Percentiles rank a stretch among this genome's conserved stretches.
Conservation (phyloP, 2,329 filamentous ascomycete species). For the Xylariaceae sp. region DNA sequence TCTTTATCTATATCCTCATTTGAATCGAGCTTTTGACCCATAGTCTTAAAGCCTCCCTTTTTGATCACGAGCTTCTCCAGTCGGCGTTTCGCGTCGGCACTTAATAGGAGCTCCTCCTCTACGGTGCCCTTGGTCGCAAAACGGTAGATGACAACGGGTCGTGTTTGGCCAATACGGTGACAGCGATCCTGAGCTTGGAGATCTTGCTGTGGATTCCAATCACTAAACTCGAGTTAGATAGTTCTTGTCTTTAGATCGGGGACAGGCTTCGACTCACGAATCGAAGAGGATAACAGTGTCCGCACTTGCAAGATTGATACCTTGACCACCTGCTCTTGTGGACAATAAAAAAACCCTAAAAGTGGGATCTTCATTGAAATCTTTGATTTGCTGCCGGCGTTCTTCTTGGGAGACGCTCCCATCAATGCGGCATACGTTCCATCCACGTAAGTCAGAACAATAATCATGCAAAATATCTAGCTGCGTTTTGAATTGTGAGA, state of each 20-base stretch:
- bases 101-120: slow-evolving; percentile 84
- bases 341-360: slow-evolving; percentile 84
- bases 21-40: slow-evolving; percentile 65
- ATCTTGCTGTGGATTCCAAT: slow-evolving; percentile 98
- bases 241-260: not conserved
- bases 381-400: slow-evolving; percentile 72
- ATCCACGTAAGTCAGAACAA: slow-evolving; percentile 75
- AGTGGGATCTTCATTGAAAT: slow-evolving; percentile 70
- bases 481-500: slow-evolving; percentile 95
- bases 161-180: slow-evolving; percentile 91
- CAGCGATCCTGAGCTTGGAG: slow-evolving; percentile 95
- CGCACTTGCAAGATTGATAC: slow-evolving; percentile 90
- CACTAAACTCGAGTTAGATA: slow-evolving; percentile 43
- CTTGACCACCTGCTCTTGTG: slow-evolving; percentile 90
- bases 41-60: slow-evolving; percentile 81
- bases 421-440: slow-evolving; percentile 89
- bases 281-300: slow-evolving; percentile 95
- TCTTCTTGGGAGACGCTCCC: slow-evolving; percentile 80
- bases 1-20: slow-evolving; percentile 65
- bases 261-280: slow-evolving; percentile 44
- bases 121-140: slow-evolving; percentile 93
- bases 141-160: slow-evolving; percentile 90
- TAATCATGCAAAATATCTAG: slow-evolving; percentile 91
- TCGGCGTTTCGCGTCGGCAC: slow-evolving; percentile 88
- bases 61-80: slow-evolving; percentile 95